phyloP scores from a whole-genome alignment of 164 flowering plant genomes.

The Pachysandra terminalis region DNA sequence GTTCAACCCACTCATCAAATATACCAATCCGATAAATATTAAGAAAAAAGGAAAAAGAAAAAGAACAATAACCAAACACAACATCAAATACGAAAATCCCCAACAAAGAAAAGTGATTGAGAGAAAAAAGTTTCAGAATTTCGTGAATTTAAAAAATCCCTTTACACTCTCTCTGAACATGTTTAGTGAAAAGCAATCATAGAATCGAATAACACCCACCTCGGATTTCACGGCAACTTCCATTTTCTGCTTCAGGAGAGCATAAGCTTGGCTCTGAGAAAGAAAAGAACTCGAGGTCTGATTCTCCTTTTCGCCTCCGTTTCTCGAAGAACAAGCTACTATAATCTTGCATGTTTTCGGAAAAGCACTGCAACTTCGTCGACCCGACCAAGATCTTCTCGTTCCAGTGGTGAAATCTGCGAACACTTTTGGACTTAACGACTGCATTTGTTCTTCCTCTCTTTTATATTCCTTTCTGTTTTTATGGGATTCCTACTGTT shows the following conservation, averaged over 20 bases:
- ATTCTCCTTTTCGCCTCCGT: slow-evolving; percentile 30
- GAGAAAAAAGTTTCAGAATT: too few relatives aligned
- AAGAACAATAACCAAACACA: too few relatives aligned
- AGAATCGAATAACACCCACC: slow-evolving; percentile 49
- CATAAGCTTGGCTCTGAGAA: slow-evolving; percentile 70
- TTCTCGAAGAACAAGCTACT: slow-evolving; percentile 44
- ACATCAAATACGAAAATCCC: too few relatives aligned
- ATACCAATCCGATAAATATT: too few relatives aligned
- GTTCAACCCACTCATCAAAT: too few relatives aligned
- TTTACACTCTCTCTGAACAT: too few relatives aligned
- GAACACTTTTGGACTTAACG: slow-evolving; percentile 35
- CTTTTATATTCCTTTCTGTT: too few relatives aligned
- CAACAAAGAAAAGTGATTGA: too few relatives aligned
- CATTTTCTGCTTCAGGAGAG: slow-evolving; percentile 81
- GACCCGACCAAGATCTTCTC: slow-evolving; percentile 8
- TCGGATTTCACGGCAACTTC: slow-evolving; percentile 87
- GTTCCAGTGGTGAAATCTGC: slow-evolving; percentile 28
- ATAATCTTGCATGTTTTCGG: slow-evolving; percentile 32
- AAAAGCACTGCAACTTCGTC: slow-evolving; percentile 8
- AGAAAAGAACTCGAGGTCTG: slow-evolving; percentile 35
- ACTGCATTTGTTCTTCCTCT: slow-evolving; percentile 38
- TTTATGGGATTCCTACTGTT: too few relatives aligned
- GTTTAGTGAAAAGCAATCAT: too few relatives aligned
- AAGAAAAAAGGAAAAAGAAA: too few relatives aligned
- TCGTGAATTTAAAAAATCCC: too few relatives aligned